Evolutionary conservation across 1,284 basidiomycete genomes (phyloP), one percentile per base, ranked within the genome.

Genomic region (Golubevia pallescens): DNA sequence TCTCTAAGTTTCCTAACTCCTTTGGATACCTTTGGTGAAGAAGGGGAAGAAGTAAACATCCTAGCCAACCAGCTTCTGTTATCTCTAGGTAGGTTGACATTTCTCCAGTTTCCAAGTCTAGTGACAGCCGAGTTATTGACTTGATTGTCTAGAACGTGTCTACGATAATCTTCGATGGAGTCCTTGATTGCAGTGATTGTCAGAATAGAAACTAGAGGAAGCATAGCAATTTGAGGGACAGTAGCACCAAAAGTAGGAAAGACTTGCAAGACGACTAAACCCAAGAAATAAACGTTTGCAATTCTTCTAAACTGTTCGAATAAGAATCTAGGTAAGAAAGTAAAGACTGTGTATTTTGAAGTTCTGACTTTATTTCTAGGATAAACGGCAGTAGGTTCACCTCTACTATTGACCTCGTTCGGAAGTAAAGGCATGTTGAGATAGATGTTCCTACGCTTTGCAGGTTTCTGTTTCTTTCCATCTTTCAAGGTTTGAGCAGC

Each of bases 331-430:
- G 95, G 95, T 57, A 97, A 80, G 85, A 97, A 98, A 2, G 94
- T 93, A 71, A 96, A 63, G 67, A 94, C 84, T 34, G 95, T 97
- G 87, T 97, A 98, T 86, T 97, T 93, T 74, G 92, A 93, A 56
- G 95, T 97, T 78, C 93, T 89, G 67, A 98, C 94, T 89, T 97
- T 98, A 86, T 98, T 98, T 75, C 95, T 88, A 38, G 90, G 90
- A 87, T 95, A 98, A 28, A 89, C 89, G 48, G 88, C 90, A 57
- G 89, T 86, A 0, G 94, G 94, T 70, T 97, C 93, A 34, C 94
- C 93, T 62, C 90, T 86, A 20, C 88, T 86, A 80, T 92, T 90
- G 28, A 91, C 81, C 86, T 95, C 92, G 66, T 88, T 87, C 19
- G 89, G 88, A 3, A 91, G 88, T 20, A 92, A 86, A 16, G 77